These are phyloP conservation scores for Baorangia bicolor DNA, from an alignment of 768 basidiomycete species.

Conservation along the genomic window DNA sequence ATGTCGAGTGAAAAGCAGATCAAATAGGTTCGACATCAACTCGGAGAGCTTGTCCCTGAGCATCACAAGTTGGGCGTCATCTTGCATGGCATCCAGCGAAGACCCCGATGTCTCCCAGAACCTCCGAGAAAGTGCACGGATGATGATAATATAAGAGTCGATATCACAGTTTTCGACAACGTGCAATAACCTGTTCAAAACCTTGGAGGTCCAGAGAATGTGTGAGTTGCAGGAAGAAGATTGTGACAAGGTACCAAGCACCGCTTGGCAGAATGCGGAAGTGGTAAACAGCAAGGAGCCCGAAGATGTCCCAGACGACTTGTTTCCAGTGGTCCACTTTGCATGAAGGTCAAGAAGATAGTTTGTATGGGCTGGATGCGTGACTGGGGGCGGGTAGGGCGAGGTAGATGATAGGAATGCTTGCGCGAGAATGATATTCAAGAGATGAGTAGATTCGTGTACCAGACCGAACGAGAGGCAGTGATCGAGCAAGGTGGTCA, in stretches of 20 bases:
- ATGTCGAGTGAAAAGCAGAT: slow-evolving; percentile 15
- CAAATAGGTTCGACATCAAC: slow-evolving; percentile 24
- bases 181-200: slow-evolving; percentile 37
- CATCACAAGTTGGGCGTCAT: neutral
- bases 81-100: neutral
- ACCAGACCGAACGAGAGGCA: slow-evolving; percentile 43
- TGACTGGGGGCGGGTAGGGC: slow-evolving; percentile 32
- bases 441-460: slow-evolving; percentile 43
- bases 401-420: slow-evolving; percentile 34
- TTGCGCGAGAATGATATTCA: slow-evolving; percentile 41
- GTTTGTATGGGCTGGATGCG: slow-evolving; percentile 44
- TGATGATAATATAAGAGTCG: slow-evolving; percentile 33
- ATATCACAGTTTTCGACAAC: slow-evolving; percentile 32
- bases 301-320: neutral
- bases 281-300: slow-evolving; percentile 23
- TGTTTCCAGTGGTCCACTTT: slow-evolving; percentile 35
- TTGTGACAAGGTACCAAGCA: slow-evolving; percentile 13
- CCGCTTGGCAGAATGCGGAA: slow-evolving; percentile 26
- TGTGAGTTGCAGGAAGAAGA: slow-evolving; percentile 33
- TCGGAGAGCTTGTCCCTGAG: slow-evolving; percentile 24
- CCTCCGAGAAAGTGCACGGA: slow-evolving; percentile 28
- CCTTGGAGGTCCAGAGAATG: slow-evolving; percentile 44
- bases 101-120: slow-evolving; percentile 8
- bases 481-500: slow-evolving; percentile 50
- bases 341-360: slow-evolving; percentile 47